Conservation (phyloP, 352 stramenopile genomes). For the Thraustotheca clavata region DNA sequence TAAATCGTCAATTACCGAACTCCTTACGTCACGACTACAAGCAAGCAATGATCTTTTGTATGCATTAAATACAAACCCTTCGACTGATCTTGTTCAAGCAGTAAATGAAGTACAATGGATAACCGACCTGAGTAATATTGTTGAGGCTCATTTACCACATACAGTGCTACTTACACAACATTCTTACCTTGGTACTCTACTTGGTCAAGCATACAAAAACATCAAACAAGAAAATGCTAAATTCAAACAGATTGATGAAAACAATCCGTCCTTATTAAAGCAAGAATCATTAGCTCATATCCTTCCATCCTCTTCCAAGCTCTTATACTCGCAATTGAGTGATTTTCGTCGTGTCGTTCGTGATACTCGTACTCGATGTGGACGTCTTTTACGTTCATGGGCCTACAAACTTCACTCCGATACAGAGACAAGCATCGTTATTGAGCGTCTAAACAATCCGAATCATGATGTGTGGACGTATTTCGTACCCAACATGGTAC, state of each 20-base stretch:
- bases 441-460: neutral
- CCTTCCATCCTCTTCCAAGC: no score
- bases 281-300: no score
- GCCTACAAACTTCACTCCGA: neutral
- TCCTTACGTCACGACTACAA: neutral
- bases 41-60: neutral
- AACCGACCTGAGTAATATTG: neutral
- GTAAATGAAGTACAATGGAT: neutral
- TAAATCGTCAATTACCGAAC: neutral
- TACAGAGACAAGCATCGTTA: neutral
- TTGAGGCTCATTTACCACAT: neutral
- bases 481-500: neutral
- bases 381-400: slow-evolving; percentile 3
- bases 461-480: neutral
- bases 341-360: neutral
- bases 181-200: neutral
- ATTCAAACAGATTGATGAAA: no score
- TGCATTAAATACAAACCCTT: neutral
- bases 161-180: neutral
- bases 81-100: neutral
- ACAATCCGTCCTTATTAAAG: no score
- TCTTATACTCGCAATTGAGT: slow-evolving; percentile 5
- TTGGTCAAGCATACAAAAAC: neutral
- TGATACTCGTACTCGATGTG: neutral
- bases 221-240: no score